Evolutionary conservation across 331 rosid genomes (phyloP).

Genomic region (Acacia concinna): DNA sequence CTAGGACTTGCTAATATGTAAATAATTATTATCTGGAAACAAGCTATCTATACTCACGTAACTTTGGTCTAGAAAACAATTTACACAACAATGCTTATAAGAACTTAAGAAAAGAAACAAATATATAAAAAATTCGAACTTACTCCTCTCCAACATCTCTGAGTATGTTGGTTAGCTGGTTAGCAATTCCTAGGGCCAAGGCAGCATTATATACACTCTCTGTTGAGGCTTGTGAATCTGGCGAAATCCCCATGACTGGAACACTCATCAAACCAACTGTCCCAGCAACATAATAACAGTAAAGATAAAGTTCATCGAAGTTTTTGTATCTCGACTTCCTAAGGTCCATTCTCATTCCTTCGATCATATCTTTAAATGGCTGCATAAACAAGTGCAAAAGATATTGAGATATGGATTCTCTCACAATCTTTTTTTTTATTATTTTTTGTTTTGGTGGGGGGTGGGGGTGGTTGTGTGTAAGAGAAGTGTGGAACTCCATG

Average conservation of each 20-base stretch:
- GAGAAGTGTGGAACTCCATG: not conserved
- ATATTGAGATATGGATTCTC: not conserved
- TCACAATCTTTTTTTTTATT: not conserved
- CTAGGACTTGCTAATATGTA: constrained; percentile 1
- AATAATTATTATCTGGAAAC: too few relatives aligned
- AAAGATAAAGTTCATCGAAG: constrained; percentile 59
- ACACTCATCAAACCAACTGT: constrained; percentile 65
- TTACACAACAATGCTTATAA: constrained; percentile 7
- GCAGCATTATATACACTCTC: constrained; percentile 61
- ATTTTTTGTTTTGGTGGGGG: too few relatives aligned
- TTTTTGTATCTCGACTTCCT: constrained; percentile 51
- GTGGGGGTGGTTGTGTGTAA: too few relatives aligned
- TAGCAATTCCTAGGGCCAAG: constrained; percentile 60
- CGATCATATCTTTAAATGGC: constrained; percentile 63
- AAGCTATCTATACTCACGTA: too few relatives aligned
- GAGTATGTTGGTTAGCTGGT: constrained; percentile 62
- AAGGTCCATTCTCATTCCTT: constrained; percentile 64
- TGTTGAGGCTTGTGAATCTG: constrained; percentile 45
- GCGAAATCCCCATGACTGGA: constrained; percentile 62
- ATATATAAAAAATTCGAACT: constrained; percentile 27
- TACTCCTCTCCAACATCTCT: constrained; percentile 71
- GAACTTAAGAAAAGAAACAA: constrained; percentile 14
- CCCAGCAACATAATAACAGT: constrained; percentile 65
- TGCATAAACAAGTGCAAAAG: constrained; percentile 23
- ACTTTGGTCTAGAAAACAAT: not conserved